Evolutionary conservation across 257 asterid species (phyloP).

Genomic region (Nicotiana sylvestris): DNA sequence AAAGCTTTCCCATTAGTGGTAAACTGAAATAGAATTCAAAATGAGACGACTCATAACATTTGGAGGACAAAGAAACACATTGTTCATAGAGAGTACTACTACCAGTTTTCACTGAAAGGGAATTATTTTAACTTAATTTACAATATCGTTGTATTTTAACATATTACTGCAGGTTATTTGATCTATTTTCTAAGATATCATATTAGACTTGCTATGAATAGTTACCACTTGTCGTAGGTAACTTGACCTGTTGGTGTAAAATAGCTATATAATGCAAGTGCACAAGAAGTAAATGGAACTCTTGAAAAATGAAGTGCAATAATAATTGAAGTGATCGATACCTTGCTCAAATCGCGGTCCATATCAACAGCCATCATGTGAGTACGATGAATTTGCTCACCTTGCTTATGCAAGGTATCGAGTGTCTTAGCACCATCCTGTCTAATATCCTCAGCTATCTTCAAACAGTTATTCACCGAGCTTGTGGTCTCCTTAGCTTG

Average conservation of each 20-base stretch:
- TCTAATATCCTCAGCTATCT: conserved; percentile 80
- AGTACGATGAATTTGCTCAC: conserved; percentile 89
- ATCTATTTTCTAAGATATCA: background rate
- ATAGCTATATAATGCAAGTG: background rate
- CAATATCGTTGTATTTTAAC: background rate
- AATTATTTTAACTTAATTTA: no score
- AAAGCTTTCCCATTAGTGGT: background rate
- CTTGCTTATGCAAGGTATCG: conserved; percentile 77
- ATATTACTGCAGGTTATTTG: background rate
- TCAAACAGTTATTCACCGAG: conserved; percentile 64
- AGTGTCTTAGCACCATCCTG: conserved; percentile 64
- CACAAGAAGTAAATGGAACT: background rate
- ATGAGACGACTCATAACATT: no score
- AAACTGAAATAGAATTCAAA: no score
- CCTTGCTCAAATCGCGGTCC: conserved; percentile 84
- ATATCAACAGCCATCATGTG: conserved; percentile 87
- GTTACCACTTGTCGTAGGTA: background rate
- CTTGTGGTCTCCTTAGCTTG: conserved; percentile 73
- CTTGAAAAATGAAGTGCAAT: background rate
- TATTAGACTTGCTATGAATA: background rate
- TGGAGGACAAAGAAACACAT: no score
- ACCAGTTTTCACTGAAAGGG: no score
- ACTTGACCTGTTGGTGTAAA: background rate
- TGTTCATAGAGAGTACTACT: no score
- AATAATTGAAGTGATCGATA: conserved; percentile 3